Evolutionary conservation across 2,329 filamentous ascomycete species (phyloP).

Genomic region (Xylariales sp.): DNA sequence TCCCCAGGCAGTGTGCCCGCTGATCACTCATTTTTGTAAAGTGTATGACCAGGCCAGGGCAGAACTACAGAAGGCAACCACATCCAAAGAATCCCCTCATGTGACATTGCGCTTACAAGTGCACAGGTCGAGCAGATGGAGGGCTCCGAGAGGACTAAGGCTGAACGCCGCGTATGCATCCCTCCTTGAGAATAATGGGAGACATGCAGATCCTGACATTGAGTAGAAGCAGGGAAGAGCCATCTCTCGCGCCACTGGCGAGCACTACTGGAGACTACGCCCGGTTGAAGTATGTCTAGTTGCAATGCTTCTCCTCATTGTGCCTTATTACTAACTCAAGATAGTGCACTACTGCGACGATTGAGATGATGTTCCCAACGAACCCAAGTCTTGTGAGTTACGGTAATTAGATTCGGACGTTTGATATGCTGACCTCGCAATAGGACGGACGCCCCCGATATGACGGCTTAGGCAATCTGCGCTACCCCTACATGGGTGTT

Average conservation of each 20-base stretch:
- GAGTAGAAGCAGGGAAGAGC: constrained; percentile 1
- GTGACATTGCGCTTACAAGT: too few relatives aligned
- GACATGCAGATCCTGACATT: neutral
- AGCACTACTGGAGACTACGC: constrained; percentile 11
- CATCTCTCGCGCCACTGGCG: constrained; percentile 9
- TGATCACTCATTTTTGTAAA: neutral
- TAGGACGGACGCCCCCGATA: constrained; percentile 8
- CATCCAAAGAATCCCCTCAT: too few relatives aligned
- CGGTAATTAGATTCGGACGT: too few relatives aligned
- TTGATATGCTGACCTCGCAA: too few relatives aligned
- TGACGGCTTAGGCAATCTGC: constrained; percentile 11
- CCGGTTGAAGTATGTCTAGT: constrained; percentile 4
- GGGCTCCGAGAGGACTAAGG: neutral
- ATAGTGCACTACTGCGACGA: neutral
- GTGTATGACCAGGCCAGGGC: neutral
- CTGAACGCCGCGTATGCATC: neutral
- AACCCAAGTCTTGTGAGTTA: neutral
- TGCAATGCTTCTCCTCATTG: neutral
- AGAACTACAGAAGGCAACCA: too few relatives aligned
- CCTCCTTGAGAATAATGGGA: too few relatives aligned
- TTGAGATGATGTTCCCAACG: neutral
- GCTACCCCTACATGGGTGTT: constrained; percentile 11
- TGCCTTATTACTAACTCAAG: neutral
- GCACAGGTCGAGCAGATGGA: too few relatives aligned
- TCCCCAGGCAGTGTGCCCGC: neutral